Base-by-base conservation (phyloP, 495 filamentous ascomycete species). In the Lentithecium fluviatile region DNA sequence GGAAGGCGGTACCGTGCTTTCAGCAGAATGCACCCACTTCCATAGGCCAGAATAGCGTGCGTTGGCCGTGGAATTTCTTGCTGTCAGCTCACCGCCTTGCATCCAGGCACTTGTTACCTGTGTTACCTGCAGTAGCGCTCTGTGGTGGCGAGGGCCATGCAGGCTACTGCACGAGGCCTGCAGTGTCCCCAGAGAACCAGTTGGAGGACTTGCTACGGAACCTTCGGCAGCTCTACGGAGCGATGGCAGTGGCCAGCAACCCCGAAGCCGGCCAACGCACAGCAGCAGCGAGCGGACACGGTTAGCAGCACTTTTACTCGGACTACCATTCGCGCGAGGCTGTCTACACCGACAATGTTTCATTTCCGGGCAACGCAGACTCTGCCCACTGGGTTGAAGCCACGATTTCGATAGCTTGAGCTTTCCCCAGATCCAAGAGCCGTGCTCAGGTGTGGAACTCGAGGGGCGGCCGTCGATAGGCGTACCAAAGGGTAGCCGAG, bases 311-410 rank as follows among this genome's bases (percentile, higher is more conserved):
- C 38, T 15, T 43, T 2, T 1, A 26, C n/a, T 10, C 49, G 6
- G 24, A 6, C 56, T 59, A 46, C 59, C 59, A 62, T 62, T 62
- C 52, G 59, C 51, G 52, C 52, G 56, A 34, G 38, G 25, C 45
- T 21, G 52, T 25, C 52, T 52, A 63, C 64, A 67, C 60, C 59
- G 64, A 67, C 64, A 59, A 63, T 63, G 59, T 59, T 67, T 67
- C 59, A 67, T 67, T 59, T 67, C 59, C 59, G 64, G 42, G 20
- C 48, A n/a, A 52, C 45, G 5, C 58, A 19, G 19, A 26, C 15
- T 54, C 49, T 59, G 46, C 59, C 64, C 59, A 59, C 32, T 63
- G 48, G 53, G 17, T 13, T 12, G 42, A 29, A 54, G 64, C 53
- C 64, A 67, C 59, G 64, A 62, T 47, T 47, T 10, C 26, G 11